Evolutionary conservation across 805 yeast species (phyloP).

Genomic region (Candida sphagnicola): DNA sequence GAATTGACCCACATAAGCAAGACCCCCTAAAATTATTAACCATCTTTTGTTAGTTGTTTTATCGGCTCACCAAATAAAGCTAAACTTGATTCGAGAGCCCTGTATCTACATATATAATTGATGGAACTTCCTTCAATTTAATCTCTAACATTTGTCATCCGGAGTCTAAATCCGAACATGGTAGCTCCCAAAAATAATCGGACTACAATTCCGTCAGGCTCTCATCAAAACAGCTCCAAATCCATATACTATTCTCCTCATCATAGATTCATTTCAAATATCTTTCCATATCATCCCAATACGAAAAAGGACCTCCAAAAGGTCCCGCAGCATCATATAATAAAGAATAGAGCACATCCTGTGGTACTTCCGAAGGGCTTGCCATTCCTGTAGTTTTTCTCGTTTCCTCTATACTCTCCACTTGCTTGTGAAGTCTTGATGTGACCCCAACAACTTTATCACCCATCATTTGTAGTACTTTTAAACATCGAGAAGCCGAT

Average conservation of each 20-base stretch:
- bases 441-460: conserved; percentile 5
- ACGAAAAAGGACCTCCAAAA: conserved; percentile 11
- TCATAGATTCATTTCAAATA: not conserved
- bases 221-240: too few species aligned
- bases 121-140: too few species aligned
- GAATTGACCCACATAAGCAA: conserved; percentile 9
- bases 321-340: conserved; percentile 12
- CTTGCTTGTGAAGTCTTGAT: not conserved
- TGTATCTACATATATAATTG: too few species aligned
- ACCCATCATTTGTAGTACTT: conserved; percentile 10
- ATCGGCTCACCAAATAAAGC: too few species aligned
- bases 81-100: too few species aligned
- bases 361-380: conserved; percentile 8
- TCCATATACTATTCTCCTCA: not conserved
- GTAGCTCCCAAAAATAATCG: too few species aligned
- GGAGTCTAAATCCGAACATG: too few species aligned
- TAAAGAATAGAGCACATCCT: conserved; percentile 10
- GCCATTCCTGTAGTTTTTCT: too few species aligned
- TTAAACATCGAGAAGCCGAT: conserved; percentile 10
- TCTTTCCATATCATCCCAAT: conserved; percentile 7
- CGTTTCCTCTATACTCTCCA: too few species aligned
- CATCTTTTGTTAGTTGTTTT: too few species aligned
- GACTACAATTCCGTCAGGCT: too few species aligned
- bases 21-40: conserved; percentile 1
- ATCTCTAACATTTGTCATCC: too few species aligned